These are phyloP conservation scores for Nyssa sinensis DNA, from an alignment of 148 eudicot species.

Conservation along the genomic window DNA sequence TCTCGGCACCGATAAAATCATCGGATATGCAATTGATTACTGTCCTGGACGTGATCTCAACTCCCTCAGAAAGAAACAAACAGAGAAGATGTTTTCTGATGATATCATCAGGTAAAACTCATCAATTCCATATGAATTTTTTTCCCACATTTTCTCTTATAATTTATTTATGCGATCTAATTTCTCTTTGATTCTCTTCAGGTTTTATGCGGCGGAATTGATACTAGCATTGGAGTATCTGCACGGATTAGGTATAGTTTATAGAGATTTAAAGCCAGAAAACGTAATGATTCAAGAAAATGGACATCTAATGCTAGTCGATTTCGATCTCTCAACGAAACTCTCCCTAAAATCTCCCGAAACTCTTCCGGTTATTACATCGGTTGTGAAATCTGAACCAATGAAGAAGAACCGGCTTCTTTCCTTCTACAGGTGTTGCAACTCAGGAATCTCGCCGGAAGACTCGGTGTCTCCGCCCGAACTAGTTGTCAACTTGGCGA, in stretches of 20 bases:
- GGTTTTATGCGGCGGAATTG: conserved; percentile 85
- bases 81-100: conserved; percentile 87
- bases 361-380: conserved; percentile 6
- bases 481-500: conserved; percentile 5
- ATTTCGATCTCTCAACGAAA: conserved; percentile 82
- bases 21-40: conserved; percentile 88
- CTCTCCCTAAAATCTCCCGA: conserved; percentile 46
- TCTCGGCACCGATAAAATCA: conserved; percentile 47
- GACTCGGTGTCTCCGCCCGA: conserved; percentile 24
- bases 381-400: conserved; percentile 17
- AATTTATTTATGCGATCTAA: no score
- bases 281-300: conserved; percentile 71
- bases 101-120: conserved; percentile 67
- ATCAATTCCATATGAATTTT: neutral
- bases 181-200: conserved; percentile 13
- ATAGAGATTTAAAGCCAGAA: conserved; percentile 87
- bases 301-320: conserved; percentile 85
- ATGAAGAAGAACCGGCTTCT: conserved; percentile 19
- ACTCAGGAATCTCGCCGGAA: conserved; percentile 47
- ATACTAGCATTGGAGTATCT: conserved; percentile 81
- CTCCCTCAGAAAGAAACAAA: conserved; percentile 56
- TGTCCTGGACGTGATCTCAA: conserved; percentile 81
- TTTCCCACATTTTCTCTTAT: no score
- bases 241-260: conserved; percentile 72
- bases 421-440: conserved; percentile 25